Conservation (phyloP, 129 eudicot genomes). For the Pseudognaphalium luteoalbum region DNA sequence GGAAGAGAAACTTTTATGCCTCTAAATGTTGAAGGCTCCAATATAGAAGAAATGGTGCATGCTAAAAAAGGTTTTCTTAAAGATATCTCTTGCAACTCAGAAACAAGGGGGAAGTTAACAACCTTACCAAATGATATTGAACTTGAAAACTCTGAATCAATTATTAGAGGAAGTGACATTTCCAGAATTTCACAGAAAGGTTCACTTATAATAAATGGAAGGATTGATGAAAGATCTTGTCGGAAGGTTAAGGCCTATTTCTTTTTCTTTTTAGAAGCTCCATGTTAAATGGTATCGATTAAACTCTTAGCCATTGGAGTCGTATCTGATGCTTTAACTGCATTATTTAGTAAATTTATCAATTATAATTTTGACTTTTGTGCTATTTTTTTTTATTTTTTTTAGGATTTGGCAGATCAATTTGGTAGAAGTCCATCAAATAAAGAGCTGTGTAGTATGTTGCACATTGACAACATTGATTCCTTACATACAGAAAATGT, state of each 20-base stretch:
- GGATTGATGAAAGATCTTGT: constrained; percentile 29
- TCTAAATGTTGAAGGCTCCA: constrained; percentile 27
- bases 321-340: not conserved
- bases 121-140: constrained; percentile 22
- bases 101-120: constrained; percentile 19
- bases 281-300: not conserved
- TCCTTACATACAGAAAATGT: constrained; percentile 21
- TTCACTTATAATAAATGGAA: constrained; percentile 29
- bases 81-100: constrained; percentile 22
- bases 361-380: constrained; percentile 4
- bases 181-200: constrained; percentile 14
- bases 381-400: constrained; percentile 22
- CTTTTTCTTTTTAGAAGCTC: not conserved
- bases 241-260: constrained; percentile 43
- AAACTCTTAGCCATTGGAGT: not conserved
- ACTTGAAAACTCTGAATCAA: constrained; percentile 17
- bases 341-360: not conserved
- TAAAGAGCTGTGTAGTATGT: constrained; percentile 23
- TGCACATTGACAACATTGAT: constrained; percentile 16
- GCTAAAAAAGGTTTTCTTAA: constrained; percentile 16
- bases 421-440: constrained; percentile 46
- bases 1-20: constrained; percentile 20
- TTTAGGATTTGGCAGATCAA: constrained; percentile 45
- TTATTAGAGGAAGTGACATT: constrained; percentile 20
- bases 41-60: constrained; percentile 23